phyloP scores from a whole-genome alignment of 305 asterid genomes.

The Fraxinus dipetala region DNA sequence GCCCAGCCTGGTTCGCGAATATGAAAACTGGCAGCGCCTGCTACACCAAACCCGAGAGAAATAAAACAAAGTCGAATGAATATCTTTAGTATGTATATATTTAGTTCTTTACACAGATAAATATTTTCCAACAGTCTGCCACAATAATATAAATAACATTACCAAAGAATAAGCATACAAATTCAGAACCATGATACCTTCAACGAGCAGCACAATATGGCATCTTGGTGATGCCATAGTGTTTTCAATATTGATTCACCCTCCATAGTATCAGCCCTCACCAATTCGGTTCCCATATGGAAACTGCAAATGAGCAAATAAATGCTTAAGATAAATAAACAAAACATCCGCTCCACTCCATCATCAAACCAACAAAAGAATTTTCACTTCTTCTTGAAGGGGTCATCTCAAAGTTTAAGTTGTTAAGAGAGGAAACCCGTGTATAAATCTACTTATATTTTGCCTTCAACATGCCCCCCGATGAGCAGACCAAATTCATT shows the following conservation, averaged over 20 bases:
- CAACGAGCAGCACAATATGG: conserved; percentile 83
- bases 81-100: not conserved
- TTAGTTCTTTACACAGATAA: not conserved
- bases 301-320: conserved; percentile 40
- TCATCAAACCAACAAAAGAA: not conserved
- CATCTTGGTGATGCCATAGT: conserved; percentile 91
- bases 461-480: not conserved
- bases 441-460: not conserved
- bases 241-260: conserved; percentile 62
- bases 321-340: not conserved
- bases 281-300: conserved; percentile 70
- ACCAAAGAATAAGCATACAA: not conserved
- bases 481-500: not conserved
- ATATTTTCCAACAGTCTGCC: not conserved
- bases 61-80: not conserved
- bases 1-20: conserved; percentile 84
- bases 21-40: conserved; percentile 79
- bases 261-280: conserved; percentile 42
- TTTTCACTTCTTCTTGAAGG: not conserved
- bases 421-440: not conserved
- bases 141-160: not conserved
- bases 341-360: not conserved
- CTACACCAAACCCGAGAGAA: not conserved
- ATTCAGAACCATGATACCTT: conserved; percentile 42
- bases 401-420: not conserved